Evolutionary conservation across 2,329 filamentous ascomycete species (phyloP).

Genomic region (Magnaporthiopsis incrustans): DNA sequence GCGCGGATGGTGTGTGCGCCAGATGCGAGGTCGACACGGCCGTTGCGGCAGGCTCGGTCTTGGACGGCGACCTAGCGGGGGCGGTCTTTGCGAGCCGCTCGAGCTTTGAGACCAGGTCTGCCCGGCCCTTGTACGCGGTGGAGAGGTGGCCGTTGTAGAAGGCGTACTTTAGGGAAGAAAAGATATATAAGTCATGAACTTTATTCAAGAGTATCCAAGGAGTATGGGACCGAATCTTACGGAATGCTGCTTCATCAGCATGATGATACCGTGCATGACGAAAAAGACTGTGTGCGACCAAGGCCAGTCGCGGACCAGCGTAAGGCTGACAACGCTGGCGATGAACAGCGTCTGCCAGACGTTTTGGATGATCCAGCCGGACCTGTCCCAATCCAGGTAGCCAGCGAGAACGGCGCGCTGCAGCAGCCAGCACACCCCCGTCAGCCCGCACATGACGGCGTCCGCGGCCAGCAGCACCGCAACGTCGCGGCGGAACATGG

Average conservation of each 20-base stretch:
- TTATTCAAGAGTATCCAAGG: too few relatives aligned
- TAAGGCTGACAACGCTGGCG: conserved; percentile 53
- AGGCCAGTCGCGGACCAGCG: conserved; percentile 66
- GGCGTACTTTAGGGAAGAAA: conserved; percentile 37
- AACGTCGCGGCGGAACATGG: conserved; percentile 53
- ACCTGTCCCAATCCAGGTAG: conserved; percentile 58
- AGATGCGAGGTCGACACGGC: conserved; percentile 39
- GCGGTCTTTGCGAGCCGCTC: conserved; percentile 48
- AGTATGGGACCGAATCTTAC: too few relatives aligned
- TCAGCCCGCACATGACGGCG: conserved; percentile 59
- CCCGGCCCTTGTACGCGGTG: conserved; percentile 44
- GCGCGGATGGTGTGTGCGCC: conserved; percentile 29
- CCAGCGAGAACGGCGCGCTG: conserved; percentile 52
- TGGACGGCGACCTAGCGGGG: conserved; percentile 34
- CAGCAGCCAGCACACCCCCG: conserved; percentile 56
- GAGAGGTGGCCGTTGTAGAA: conserved; percentile 73
- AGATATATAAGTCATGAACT: too few relatives aligned
- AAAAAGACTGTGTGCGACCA: conserved; percentile 80
- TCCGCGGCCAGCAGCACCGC: conserved; percentile 54
- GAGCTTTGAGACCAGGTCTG: conserved; percentile 37
- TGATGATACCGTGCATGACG: conserved; percentile 63
- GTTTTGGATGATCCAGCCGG: conserved; percentile 69
- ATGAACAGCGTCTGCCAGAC: conserved; percentile 64
- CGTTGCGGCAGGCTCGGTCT: conserved; percentile 31
- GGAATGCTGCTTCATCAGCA: conserved; percentile 79